phyloP scores from a whole-genome alignment of 208 protist genomes.

The Wallacemonas sp. region DNA sequence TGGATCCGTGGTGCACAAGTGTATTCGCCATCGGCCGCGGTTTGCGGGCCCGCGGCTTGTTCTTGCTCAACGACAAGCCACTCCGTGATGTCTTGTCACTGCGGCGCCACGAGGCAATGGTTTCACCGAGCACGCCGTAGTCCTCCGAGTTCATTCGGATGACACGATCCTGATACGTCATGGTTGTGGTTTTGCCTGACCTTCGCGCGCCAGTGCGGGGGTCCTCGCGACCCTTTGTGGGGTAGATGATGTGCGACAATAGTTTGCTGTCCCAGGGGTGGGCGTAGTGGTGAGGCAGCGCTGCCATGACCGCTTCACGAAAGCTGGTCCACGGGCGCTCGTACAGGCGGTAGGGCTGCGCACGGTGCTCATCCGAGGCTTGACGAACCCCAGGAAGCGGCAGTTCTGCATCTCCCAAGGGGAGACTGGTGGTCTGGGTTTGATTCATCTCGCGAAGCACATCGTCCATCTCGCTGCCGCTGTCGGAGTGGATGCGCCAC shows the following conservation, averaged over 20 bases:
- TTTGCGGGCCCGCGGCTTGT: slow-evolving; percentile 9
- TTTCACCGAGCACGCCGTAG: slow-evolving; percentile 67
- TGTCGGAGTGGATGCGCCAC: slow-evolving; percentile 79
- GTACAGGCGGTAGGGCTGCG: slow-evolving; percentile 26
- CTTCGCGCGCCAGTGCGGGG: slow-evolving; percentile 2
- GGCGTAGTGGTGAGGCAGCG: slow-evolving; percentile 80
- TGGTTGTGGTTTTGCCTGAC: slow-evolving; percentile 29
- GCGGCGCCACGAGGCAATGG: slow-evolving; percentile 22
- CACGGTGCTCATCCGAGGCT: slow-evolving; percentile 11
- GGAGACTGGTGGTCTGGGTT: slow-evolving; percentile 1
- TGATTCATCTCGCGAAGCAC: slow-evolving; percentile 43
- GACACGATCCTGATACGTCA: slow-evolving; percentile 63
- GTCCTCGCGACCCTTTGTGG: slow-evolving; percentile 39
- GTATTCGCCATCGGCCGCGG: slow-evolving; percentile 48
- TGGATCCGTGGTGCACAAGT: slow-evolving; percentile 79
- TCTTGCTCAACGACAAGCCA: slow-evolving; percentile 7
- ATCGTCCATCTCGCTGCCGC: slow-evolving; percentile 62
- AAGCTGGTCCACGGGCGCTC: slow-evolving; percentile 81
- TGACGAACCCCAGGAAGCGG: slow-evolving; percentile 4
- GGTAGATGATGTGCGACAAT: slow-evolving; percentile 68
- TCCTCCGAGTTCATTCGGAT: slow-evolving; percentile 72
- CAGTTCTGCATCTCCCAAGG: background rate
- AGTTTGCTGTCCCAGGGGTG: slow-evolving; percentile 85
- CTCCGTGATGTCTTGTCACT: slow-evolving; percentile 6
- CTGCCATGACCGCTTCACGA: slow-evolving; percentile 70